Conservation (phyloP, 2,329 filamentous ascomycete genomes). For the Sclerotinia trifoliorum region DNA sequence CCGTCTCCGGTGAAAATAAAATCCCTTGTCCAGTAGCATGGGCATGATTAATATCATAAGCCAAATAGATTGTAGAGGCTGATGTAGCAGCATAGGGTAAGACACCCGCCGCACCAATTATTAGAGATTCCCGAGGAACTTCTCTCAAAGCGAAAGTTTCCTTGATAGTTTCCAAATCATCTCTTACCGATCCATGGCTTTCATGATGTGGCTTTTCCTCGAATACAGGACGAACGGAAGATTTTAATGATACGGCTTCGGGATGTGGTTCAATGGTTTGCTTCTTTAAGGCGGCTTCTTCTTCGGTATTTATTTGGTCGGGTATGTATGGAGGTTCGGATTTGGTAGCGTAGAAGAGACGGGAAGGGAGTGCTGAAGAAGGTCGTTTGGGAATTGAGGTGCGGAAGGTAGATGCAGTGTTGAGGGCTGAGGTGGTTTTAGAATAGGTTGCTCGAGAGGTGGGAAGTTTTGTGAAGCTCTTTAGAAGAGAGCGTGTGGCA, state of each 20-base stretch:
- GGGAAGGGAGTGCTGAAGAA: slow-evolving; percentile 34
- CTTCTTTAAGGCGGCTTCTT: slow-evolving; percentile 54
- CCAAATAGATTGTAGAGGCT: slow-evolving; percentile 74
- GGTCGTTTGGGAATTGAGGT: slow-evolving; percentile 34
- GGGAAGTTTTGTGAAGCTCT: slow-evolving; percentile 34
- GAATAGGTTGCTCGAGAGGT: slow-evolving; percentile 32
- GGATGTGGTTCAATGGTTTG: slow-evolving; percentile 60
- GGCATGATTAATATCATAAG: slow-evolving; percentile 76
- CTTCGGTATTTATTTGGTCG: slow-evolving; percentile 52
- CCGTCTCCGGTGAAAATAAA: slow-evolving; percentile 66
- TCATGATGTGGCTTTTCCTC: slow-evolving; percentile 41
- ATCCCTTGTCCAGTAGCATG: slow-evolving; percentile 59
- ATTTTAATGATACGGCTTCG: slow-evolving; percentile 58
- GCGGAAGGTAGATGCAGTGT: slow-evolving; percentile 27
- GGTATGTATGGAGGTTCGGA: slow-evolving; percentile 33
- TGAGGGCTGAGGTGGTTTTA: slow-evolving; percentile 33
- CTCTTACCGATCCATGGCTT: slow-evolving; percentile 52
- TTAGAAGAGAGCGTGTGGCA: slow-evolving; percentile 36
- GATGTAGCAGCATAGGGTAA: slow-evolving; percentile 85
- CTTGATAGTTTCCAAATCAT: slow-evolving; percentile 62
- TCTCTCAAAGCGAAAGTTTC: slow-evolving; percentile 64
- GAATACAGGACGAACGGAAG: slow-evolving; percentile 52
- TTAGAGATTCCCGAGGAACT: slow-evolving; percentile 66
- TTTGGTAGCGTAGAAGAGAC: slow-evolving; percentile 48
- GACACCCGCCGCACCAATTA: slow-evolving; percentile 73